Evolutionary conservation across 176 grass and related monocot species (phyloP).

Genomic region (Puccinellia tenuiflora): DNA sequence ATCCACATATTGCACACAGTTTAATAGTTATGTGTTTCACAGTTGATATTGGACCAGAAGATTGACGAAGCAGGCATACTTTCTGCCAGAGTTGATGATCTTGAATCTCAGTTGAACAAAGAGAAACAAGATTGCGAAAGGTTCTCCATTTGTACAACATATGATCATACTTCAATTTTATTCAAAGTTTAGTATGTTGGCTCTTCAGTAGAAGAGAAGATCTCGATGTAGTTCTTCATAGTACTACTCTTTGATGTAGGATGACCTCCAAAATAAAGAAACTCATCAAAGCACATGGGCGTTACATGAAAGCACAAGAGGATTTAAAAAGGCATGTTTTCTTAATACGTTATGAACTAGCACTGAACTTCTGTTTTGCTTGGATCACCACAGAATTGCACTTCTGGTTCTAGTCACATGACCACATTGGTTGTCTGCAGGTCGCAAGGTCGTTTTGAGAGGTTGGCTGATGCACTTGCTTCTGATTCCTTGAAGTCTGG

Average conservation of each 20-base stretch:
- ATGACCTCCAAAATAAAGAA: conserved; percentile 73
- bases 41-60: conserved; percentile 54
- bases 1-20: conserved; percentile 3
- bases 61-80: conserved; percentile 52
- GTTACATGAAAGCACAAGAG: conserved; percentile 62
- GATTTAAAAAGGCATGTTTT: conserved; percentile 71
- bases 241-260: conserved; percentile 33
- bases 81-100: conserved; percentile 56
- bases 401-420: not conserved
- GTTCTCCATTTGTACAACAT: conserved; percentile 31
- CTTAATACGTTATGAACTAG: conserved; percentile 7
- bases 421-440: conserved; percentile 25
- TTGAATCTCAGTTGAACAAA: conserved; percentile 60
- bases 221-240: not conserved
- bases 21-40: conserved; percentile 13
- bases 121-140: conserved; percentile 64
- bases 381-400: not conserved
- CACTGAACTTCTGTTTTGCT: not conserved
- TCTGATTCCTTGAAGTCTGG: conserved; percentile 47
- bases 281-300: conserved; percentile 65
- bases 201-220: conserved; percentile 2
- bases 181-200: not conserved
- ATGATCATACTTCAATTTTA: not conserved
- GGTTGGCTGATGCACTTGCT: conserved; percentile 56
- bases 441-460: conserved; percentile 70